Evolutionary conservation across 1,139 yeast genomes (phyloP), one percentile per base, ranked within the genome.

Genomic region (Pichia sp.): DNA sequence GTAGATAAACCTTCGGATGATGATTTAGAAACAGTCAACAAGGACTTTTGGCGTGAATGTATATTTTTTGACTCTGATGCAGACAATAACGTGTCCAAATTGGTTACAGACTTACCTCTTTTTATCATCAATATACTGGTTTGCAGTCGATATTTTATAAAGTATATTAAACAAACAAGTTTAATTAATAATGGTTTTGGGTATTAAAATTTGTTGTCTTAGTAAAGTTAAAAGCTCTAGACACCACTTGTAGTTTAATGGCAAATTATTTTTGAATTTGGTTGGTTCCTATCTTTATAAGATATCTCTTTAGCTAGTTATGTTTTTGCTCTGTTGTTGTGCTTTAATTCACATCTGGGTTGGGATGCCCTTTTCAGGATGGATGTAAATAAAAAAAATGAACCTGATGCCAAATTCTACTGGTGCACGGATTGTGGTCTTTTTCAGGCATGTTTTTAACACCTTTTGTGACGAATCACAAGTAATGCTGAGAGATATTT

Each of bases 1-100:
- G 52, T 42, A 5, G 54, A 53, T 3, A 47, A 46, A 2, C 56
- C 57, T 29, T 52, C 57, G 0, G 58, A 54, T 16, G 59, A 55
- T 13, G 58, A 54, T 27, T 57, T 54, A 1, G 55, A 52, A 16
- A 45, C 45, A 5, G 49, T 27, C 5, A 38, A 42, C 13, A 29
- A 22, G 10, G 49, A 46, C 29, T 51, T 53, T 16, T 45, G 51
- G 8, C 18, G 45, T n/a, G 33, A 30, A 14, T 29, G 45, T 4
- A n/a, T 38, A 9, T 14, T 29, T 28, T 29, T 30, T 19, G 22
- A 31, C 7, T 11, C 38, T 13, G 50, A 28, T 7, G 16, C 42
- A n/a, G 46, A 28, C 22, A 45, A n/a, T 22, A 36, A 11, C 3
- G 44, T 13, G 18, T n/a, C 44, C 41, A 36, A 14, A 27, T 31